phyloP scores from a whole-genome alignment of 2,329 filamentous ascomycete genomes.

The Xylaria sp. region DNA sequence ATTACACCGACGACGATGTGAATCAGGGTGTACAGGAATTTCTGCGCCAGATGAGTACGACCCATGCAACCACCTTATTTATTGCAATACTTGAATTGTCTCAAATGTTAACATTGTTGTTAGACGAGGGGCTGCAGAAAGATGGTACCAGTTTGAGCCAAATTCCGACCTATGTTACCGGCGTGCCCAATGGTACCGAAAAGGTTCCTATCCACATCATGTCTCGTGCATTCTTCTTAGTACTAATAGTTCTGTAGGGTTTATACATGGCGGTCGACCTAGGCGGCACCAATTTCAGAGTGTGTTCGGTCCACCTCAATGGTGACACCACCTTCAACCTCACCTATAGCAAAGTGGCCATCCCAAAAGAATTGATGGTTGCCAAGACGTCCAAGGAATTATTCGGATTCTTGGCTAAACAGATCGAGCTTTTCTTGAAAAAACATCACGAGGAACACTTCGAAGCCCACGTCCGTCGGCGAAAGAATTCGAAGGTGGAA shows the following conservation, averaged over 20 bases:
- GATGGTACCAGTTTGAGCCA: constrained; percentile 88
- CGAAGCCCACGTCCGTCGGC: constrained; percentile 72
- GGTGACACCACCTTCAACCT: constrained; percentile 96
- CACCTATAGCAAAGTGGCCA: constrained; percentile 90
- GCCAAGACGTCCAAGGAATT: constrained; percentile 87
- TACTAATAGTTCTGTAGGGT: constrained; percentile 66
- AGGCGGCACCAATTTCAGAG: constrained; percentile 98
- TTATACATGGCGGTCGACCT: constrained; percentile 96
- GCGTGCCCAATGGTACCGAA: constrained; percentile 95
- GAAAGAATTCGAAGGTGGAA: constrained; percentile 68
- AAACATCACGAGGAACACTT: constrained; percentile 91
- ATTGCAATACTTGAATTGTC: constrained; percentile 13
- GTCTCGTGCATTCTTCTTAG: constrained; percentile 10
- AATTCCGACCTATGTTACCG: constrained; percentile 97
- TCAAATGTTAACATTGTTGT: constrained; percentile 34
- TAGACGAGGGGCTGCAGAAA: constrained; percentile 83
- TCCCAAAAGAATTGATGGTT: constrained; percentile 90
- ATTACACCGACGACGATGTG: constrained; percentile 81
- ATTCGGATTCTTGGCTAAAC: constrained; percentile 91
- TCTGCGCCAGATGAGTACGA: constrained; percentile 80
- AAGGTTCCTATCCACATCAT: constrained; percentile 70
- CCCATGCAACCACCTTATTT: constrained; percentile 3
- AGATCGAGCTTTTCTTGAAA: constrained; percentile 89
- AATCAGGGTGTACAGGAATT: constrained; percentile 87
- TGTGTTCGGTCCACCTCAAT: constrained; percentile 93